Percentiles rank a stretch among this genome's conserved stretches.
Evolutionary conservation across 2,329 filamentous ascomycete species (phyloP).

Genomic region (Penicillium aurantiogriseum): DNA sequence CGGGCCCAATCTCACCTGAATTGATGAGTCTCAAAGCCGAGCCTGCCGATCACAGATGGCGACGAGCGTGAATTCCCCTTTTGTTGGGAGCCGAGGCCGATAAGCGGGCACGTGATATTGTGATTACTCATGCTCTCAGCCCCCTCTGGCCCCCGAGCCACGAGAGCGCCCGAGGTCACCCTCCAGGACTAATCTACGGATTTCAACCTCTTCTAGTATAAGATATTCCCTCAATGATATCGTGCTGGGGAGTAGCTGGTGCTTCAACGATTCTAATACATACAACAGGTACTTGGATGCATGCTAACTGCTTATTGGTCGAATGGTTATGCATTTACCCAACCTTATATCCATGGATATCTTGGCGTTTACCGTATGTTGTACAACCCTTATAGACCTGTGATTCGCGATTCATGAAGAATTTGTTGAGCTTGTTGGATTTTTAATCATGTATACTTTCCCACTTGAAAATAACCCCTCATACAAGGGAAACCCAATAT

Average conservation of each 20-base stretch:
- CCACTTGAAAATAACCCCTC: not conserved
- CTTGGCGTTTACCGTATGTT: not conserved
- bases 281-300: not conserved
- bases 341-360: not conserved
- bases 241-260: not conserved
- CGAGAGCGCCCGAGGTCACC: not conserved
- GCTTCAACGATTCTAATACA: not conserved
- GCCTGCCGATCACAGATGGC: not conserved
- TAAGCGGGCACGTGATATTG: not conserved
- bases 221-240: too few species aligned
- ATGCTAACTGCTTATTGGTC: not conserved
- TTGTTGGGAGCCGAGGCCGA: conserved; percentile 9
- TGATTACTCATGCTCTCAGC: not conserved
- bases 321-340: not conserved
- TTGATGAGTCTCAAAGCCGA: not conserved
- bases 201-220: not conserved
- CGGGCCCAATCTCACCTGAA: not conserved
- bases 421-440: not conserved
- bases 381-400: too few species aligned
- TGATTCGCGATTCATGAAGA: not conserved
- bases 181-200: not conserved
- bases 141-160: too few species aligned
- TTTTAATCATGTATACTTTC: not conserved
- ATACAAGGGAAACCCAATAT: not conserved
- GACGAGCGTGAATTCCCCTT: not conserved